Conservation (phyloP, 2,329 filamentous ascomycete genomes). For the Pyrenophora graminea region DNA sequence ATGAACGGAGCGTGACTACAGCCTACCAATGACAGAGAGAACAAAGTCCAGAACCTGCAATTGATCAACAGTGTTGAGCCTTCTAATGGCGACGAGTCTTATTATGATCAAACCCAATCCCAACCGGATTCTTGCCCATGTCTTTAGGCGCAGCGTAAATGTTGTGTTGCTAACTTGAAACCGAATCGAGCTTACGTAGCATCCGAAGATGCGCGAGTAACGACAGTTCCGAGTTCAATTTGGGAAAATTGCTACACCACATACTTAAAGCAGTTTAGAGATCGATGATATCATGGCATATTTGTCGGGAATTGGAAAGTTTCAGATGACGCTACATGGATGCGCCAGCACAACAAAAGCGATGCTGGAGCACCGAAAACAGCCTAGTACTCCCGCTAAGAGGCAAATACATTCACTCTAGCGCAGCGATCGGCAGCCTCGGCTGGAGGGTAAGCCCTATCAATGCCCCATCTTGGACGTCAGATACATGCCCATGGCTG, state of each 20-base stretch:
- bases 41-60: constrained; percentile 18
- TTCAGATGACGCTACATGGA: no score
- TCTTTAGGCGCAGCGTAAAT: not conserved
- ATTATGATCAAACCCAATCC: constrained; percentile 33
- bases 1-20: constrained; percentile 11
- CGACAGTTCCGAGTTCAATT: no score
- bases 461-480: not conserved
- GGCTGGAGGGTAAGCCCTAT: not conserved
- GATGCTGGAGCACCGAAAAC: not conserved
- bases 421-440: not conserved
- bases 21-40: constrained; percentile 22
- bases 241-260: no score
- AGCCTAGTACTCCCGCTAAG: not conserved
- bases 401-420: not conserved
- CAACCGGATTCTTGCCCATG: constrained; percentile 22
- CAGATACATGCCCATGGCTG: no score
- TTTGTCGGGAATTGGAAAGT: no score
- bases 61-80: not conserved
- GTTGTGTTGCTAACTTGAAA: no score
- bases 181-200: no score
- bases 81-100: constrained; percentile 8
- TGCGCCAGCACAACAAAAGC: not conserved
- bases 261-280: no score
- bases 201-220: no score
- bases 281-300: no score